Base-by-base conservation (phyloP, 2,329 filamentous ascomycete species). In the Paraconiothyrium brasiliense region DNA sequence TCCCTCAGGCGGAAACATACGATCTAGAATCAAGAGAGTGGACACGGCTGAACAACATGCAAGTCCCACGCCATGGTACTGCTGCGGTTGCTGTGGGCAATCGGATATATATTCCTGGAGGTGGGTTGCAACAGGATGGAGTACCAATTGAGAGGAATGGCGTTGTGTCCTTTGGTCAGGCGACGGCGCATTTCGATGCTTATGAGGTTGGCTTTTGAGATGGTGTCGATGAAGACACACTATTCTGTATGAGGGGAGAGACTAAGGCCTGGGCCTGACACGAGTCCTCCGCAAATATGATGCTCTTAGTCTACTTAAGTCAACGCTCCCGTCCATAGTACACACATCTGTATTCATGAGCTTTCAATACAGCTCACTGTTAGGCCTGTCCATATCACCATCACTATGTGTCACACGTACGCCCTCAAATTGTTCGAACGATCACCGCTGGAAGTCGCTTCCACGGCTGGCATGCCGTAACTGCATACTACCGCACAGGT, bases 81-180 rank as follows among this genome's bases (percentile, higher is more conserved):
- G 37, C 39, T 34, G 61, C 58, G 9, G 59, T 58, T 5, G 52
- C 47, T 10, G 59, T 64, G 4, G 55, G 49, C 16, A 56, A 56
- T 5, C 32, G 27, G 46, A 48, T 66, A 1, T 64, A 64, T 46
- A 41, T 66, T 16, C 55, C 61, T 24, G 64, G 64, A n/a, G 61
- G 61, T 6, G 64, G 63, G 14, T 11, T 52, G 44, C 54, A 56
- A 41, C 54, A 56, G 20, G 54, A 56, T 56, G 54, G 54, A 20
- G 13, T 55, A n/a, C 52, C 43, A 30, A 20, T 47, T 24, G 30
- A 24, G 41, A 47, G 41, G 32, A 35, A 56, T 32, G 54, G 41
- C 11, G 43, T 48, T 22, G 54, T 56, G 32, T 22, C 14, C 3
- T 37, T 27, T 30, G 41, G 41, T 43, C 41, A 56, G 30, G 27